Evolutionary conservation across 139 green algal genomes (phyloP).

Genomic region (Yamagishiella unicocca): DNA sequence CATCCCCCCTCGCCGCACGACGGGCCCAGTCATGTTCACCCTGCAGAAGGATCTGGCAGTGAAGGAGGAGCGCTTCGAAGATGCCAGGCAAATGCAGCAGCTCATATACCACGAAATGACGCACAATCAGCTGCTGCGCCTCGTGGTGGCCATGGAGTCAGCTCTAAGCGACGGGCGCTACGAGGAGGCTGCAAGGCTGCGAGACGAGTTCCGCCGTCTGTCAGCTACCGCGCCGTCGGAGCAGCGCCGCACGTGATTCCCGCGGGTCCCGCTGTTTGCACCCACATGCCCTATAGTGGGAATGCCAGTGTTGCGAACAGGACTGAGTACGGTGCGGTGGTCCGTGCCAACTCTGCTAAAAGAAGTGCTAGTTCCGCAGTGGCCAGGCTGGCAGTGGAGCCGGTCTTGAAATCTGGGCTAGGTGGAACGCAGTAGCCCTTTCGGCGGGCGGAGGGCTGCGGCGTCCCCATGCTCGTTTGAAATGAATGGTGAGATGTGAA

Average conservation of each 20-base stretch:
- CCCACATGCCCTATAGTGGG: too few species aligned
- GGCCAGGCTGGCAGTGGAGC: too few species aligned
- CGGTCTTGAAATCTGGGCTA: too few species aligned
- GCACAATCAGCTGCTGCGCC: constrained; percentile 53
- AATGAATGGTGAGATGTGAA: too few species aligned
- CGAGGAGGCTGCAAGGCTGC: constrained; percentile 61
- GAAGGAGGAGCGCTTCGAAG: constrained; percentile 79
- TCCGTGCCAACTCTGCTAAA: too few species aligned
- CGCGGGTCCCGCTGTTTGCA: too few species aligned
- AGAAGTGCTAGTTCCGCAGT: too few species aligned
- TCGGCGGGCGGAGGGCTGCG: too few species aligned
- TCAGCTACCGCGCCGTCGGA: constrained; percentile 16
- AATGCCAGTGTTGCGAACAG: too few species aligned
- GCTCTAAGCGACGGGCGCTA: constrained; percentile 68
- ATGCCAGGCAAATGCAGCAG: constrained; percentile 51
- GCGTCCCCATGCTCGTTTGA: too few species aligned
- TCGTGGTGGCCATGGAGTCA: constrained; percentile 73
- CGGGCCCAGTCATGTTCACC: constrained; percentile 62
- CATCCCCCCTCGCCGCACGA: not conserved
- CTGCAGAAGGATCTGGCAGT: constrained; percentile 87
- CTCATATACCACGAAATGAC: constrained; percentile 50
- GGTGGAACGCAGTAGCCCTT: too few species aligned
- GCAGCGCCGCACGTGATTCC: constrained; percentile 43
- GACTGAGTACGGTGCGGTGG: too few species aligned
- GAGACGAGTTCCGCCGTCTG: constrained; percentile 59